Conservation (phyloP, 2,329 filamentous ascomycete genomes). For the Xylaria sp. region DNA sequence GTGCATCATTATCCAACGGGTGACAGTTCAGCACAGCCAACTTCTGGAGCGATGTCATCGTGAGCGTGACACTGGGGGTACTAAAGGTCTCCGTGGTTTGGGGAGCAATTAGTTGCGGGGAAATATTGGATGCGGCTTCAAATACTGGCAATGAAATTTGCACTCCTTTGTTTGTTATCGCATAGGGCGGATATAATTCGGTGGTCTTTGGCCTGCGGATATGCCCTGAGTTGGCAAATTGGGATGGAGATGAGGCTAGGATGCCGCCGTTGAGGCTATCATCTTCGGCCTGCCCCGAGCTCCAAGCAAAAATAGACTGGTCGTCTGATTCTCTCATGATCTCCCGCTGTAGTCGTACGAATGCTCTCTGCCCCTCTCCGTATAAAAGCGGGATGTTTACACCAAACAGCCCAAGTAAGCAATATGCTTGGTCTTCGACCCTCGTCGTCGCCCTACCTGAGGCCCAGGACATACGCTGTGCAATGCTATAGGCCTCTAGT, state of each 20-base stretch:
- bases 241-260: constrained; percentile 3
- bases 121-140: not conserved
- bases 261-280: not conserved
- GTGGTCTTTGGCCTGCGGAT: constrained; percentile 3
- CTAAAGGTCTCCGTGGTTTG: not conserved
- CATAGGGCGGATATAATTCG: constrained; percentile 5
- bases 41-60: not conserved
- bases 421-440: constrained; percentile 28
- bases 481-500: constrained; percentile 27
- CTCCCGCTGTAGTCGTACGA: constrained; percentile 21
- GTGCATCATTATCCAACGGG: not conserved
- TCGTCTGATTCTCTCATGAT: constrained; percentile 27
- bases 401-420: constrained; percentile 24
- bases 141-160: constrained; percentile 18
- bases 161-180: constrained; percentile 22
- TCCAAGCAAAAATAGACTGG: constrained; percentile 23
- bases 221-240: constrained; percentile 11
- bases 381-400: constrained; percentile 29
- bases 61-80: constrained; percentile 6
- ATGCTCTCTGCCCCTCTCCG: constrained; percentile 11
- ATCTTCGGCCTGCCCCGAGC: not conserved
- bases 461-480: constrained; percentile 28
- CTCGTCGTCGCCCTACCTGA: constrained; percentile 21
- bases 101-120: not conserved
- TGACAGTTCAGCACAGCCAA: constrained; percentile 22